These are phyloP conservation scores for Aspergillus conjunctus DNA, from an alignment of 495 filamentous ascomycete genomes.

Conservation along the genomic window DNA sequence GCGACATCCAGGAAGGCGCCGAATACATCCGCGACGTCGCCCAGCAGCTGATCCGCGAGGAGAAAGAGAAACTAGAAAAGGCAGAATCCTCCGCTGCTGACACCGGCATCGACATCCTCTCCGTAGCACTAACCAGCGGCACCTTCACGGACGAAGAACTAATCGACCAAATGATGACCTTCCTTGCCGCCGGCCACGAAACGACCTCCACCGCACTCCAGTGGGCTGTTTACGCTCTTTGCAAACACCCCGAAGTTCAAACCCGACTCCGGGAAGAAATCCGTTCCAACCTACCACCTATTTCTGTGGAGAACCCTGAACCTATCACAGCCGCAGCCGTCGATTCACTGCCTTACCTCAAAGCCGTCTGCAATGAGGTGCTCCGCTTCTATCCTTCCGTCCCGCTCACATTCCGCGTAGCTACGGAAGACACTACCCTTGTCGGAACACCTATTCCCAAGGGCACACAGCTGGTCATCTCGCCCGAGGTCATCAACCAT, in stretches of 20 bases:
- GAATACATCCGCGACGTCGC: slow-evolving; percentile 63
- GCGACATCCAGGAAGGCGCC: slow-evolving; percentile 55
- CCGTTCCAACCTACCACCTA: slow-evolving; percentile 62
- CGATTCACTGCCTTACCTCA: slow-evolving; percentile 60
- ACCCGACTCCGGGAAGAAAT: slow-evolving; percentile 61
- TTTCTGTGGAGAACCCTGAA: slow-evolving; percentile 41
- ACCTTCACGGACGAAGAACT: slow-evolving; percentile 78
- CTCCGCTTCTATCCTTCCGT: slow-evolving; percentile 61
- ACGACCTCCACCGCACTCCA: slow-evolving; percentile 63
- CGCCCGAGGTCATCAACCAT: slow-evolving; percentile 67
- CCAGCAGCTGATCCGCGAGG: slow-evolving; percentile 65
- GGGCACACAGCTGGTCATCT: slow-evolving; percentile 53
- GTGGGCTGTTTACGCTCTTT: slow-evolving; percentile 62
- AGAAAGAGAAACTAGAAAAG: slow-evolving; percentile 62
- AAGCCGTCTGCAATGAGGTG: slow-evolving; percentile 64
- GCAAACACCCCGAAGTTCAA: slow-evolving; percentile 60
- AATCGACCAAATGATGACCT: slow-evolving; percentile 92
- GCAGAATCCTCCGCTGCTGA: slow-evolving; percentile 31
- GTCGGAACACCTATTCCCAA: slow-evolving; percentile 56
- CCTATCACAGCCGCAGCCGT: slow-evolving; percentile 54
- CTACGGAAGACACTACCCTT: slow-evolving; percentile 65
- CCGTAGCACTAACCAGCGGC: slow-evolving; percentile 75
- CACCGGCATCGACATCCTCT: slow-evolving; percentile 74
- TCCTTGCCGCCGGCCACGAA: slow-evolving; percentile 90
- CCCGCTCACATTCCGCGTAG: slow-evolving; percentile 63